These are phyloP conservation scores for Aspergillus fumigatus DNA, from an alignment of 2,329 filamentous ascomycete species.

Conservation along the genomic window DNA sequence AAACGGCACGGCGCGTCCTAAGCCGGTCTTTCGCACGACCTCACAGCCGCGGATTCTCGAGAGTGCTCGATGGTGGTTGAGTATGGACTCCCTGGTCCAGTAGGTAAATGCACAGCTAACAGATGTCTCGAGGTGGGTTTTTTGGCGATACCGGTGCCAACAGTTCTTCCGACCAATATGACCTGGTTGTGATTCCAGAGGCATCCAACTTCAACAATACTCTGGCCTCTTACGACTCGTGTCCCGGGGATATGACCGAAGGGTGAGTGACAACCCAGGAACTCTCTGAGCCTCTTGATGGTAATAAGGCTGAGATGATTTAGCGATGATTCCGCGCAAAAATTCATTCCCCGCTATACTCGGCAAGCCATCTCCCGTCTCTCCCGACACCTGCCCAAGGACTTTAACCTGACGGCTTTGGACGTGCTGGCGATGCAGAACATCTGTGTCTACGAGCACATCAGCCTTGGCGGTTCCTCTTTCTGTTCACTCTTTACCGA, in stretches of 20 bases:
- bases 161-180: constrained; percentile 26
- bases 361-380: neutral
- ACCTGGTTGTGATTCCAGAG: constrained; percentile 50
- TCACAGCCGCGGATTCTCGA: constrained; percentile 52
- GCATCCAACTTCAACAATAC: constrained; percentile 50
- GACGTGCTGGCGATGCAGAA: constrained; percentile 66
- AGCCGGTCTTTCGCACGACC: constrained; percentile 52
- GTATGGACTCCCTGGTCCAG: constrained; percentile 38
- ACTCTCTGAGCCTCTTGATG: neutral
- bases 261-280: constrained; percentile 8
- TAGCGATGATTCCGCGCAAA: neutral
- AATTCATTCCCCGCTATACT: neutral
- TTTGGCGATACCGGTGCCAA: constrained; percentile 25
- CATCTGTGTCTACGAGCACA: constrained; percentile 72
- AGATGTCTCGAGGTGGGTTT: constrained; percentile 21
- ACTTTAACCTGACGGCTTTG: constrained; percentile 59
- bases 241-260: constrained; percentile 35
- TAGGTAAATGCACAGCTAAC: constrained; percentile 35
- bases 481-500: constrained; percentile 74
- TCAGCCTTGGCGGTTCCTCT: constrained; percentile 68
- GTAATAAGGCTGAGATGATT: neutral
- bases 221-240: constrained; percentile 49
- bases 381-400: constrained; percentile 41
- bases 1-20: constrained; percentile 46
- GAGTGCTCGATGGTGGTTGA: constrained; percentile 44